Conservation (phyloP, 768 basidiomycete genomes). For the Inosperma sp. region DNA sequence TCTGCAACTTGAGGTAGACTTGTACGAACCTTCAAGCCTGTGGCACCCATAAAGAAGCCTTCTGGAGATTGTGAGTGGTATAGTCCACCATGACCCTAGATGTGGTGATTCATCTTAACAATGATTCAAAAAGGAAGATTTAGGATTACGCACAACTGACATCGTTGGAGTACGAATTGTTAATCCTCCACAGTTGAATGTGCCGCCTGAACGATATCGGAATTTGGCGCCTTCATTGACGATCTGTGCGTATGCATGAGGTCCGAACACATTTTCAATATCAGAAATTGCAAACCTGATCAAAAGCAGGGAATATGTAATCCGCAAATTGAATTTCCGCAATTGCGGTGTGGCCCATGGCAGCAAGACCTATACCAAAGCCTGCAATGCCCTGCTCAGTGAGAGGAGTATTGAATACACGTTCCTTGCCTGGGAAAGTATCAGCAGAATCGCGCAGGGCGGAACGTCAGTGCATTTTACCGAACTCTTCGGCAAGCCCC, state of each 20-base stretch:
- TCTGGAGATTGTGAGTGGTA: slow-evolving; percentile 97
- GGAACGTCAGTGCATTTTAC: slow-evolving; percentile 36
- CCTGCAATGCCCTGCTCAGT: slow-evolving; percentile 94
- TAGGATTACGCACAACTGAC: slow-evolving; percentile 60
- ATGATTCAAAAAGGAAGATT: not conserved
- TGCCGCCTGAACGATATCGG: slow-evolving; percentile 83
- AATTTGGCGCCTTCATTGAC: slow-evolving; percentile 96
- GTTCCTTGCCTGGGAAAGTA: slow-evolving; percentile 63
- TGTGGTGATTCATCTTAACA: slow-evolving; percentile 1
- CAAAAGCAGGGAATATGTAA: slow-evolving; percentile 93
- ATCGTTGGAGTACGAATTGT: slow-evolving; percentile 85
- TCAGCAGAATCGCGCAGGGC: not conserved
- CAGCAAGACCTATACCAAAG: slow-evolving; percentile 86
- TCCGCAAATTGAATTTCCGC: slow-evolving; percentile 91
- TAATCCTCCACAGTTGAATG: slow-evolving; percentile 75
- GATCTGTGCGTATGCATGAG: slow-evolving; percentile 53
- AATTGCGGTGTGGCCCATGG: slow-evolving; percentile 93
- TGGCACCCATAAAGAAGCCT: slow-evolving; percentile 88
- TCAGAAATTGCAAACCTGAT: slow-evolving; percentile 60
- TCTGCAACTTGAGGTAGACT: not conserved
- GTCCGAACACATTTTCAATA: too few species aligned
- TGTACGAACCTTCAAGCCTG: slow-evolving; percentile 71
- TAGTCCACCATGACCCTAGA: slow-evolving; percentile 74
- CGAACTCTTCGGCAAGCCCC: slow-evolving; percentile 92
- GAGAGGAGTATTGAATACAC: slow-evolving; percentile 93